A percentile compares a stretch with the other conserved stretches of the same genome.
These are phyloP conservation scores for Croton setiger DNA, from an alignment of 441 rosid genomes.

Conservation along the genomic window DNA sequence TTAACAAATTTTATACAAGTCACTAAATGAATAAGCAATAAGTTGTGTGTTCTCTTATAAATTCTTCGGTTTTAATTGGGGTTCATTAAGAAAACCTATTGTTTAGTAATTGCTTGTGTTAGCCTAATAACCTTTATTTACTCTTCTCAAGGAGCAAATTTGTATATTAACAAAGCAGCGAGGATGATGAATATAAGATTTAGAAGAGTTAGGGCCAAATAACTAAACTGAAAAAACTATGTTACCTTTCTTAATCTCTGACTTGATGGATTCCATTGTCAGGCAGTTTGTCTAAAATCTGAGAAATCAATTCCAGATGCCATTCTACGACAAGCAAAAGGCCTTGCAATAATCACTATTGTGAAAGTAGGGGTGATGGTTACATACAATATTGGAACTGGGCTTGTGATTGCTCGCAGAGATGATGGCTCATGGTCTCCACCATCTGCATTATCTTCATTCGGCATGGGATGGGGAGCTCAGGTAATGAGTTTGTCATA, in stretches of 20 bases:
- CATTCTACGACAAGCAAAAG: slow-evolving; percentile 80
- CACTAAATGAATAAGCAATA: neutral
- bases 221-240: neutral
- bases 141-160: neutral
- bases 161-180: neutral
- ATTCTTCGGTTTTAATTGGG: neutral
- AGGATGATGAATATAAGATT: neutral
- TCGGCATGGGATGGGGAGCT: slow-evolving; percentile 98
- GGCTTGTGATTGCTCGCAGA: slow-evolving; percentile 81
- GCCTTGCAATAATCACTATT: slow-evolving; percentile 82
- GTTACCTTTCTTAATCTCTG: neutral
- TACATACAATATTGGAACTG: slow-evolving; percentile 93
- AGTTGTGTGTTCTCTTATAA: neutral
- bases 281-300: slow-evolving; percentile 74
- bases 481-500: slow-evolving; percentile 51
- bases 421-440: slow-evolving; percentile 97
- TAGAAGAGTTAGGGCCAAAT: neutral
- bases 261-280: slow-evolving; percentile 16
- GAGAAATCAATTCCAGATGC: slow-evolving; percentile 85
- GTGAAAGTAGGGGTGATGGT: slow-evolving; percentile 93
- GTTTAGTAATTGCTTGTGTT: neutral
- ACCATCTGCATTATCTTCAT: slow-evolving; percentile 87
- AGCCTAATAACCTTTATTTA: neutral
- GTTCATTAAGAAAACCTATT: neutral
- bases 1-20: neutral